These are phyloP conservation scores for Phytophthora pini DNA, from an alignment of 352 stramenopile species.

Conservation along the genomic window DNA sequence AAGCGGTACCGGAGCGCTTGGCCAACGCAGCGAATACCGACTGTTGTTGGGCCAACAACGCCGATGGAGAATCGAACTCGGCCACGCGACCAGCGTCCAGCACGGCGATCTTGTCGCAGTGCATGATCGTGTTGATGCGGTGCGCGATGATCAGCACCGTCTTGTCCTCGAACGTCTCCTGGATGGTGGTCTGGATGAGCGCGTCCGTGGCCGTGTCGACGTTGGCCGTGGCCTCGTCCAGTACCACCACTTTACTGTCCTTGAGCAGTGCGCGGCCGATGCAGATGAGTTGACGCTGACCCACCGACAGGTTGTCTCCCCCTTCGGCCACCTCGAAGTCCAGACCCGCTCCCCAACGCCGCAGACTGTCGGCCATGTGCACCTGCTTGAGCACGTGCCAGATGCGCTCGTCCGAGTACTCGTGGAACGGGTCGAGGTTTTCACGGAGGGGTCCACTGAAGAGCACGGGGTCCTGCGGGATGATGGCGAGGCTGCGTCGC, in stretches of 20 bases:
- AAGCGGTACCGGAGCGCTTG: conserved; percentile 24
- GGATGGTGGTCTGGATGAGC: conserved; percentile 68
- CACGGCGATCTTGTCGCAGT: conserved; percentile 91
- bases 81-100: conserved; percentile 87
- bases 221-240: conserved; percentile 96
- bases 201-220: conserved; percentile 74
- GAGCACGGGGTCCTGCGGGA: conserved; percentile 89
- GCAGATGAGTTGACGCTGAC: conserved; percentile 95
- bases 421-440: conserved; percentile 93
- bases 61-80: conserved; percentile 90
- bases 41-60: conserved; percentile 74
- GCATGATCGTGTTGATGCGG: conserved; percentile 82
- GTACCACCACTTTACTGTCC: conserved; percentile 91
- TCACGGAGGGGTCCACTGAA: conserved; percentile 90
- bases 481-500: conserved; percentile 46
- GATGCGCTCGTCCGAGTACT: conserved; percentile 78
- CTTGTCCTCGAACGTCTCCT: conserved; percentile 86
- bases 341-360: conserved; percentile 58
- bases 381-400: conserved; percentile 63
- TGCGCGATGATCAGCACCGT: conserved; percentile 92
- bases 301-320: conserved; percentile 94
- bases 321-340: conserved; percentile 91
- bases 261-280: conserved; percentile 94
- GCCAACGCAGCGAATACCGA: conserved; percentile 77
- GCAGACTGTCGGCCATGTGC: conserved; percentile 73